A percentile compares a stretch with the other conserved stretches of the same genome.
Evolutionary conservation across 306 rosid species (phyloP).

Genomic region (Spatholobus suberectus): DNA sequence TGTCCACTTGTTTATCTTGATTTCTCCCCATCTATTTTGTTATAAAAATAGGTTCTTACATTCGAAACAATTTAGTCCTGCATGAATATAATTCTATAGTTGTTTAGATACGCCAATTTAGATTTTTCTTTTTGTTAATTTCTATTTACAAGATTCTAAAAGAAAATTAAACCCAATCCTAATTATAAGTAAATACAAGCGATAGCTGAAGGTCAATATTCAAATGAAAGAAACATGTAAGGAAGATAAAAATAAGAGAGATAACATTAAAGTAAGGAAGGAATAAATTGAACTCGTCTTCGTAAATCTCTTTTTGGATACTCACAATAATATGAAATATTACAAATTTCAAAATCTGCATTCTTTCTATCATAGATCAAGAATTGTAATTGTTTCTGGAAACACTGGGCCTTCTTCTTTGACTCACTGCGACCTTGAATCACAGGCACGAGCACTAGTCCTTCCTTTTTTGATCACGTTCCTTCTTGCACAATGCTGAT

Average conservation of each 20-base stretch:
- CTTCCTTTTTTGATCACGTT: no score
- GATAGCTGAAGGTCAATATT: no score
- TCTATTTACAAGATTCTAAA: no score
- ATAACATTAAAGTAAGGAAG: not conserved
- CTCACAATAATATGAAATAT: not conserved
- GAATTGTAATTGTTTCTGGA: no score
- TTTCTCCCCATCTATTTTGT: not conserved
- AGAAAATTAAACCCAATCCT: no score
- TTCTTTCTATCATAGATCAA: not conserved
- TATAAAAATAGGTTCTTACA: not conserved
- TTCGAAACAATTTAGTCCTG: not conserved
- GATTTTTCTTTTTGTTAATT: no score
- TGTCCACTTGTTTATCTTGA: not conserved
- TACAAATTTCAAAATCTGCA: not conserved
- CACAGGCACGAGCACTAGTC: no score
- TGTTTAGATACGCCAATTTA: not conserved
- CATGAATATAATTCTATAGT: not conserved
- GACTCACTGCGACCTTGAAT: no score
- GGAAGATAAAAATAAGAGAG: not conserved
- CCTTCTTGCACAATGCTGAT: no score
- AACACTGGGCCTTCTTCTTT: no score
- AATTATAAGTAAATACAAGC: no score
- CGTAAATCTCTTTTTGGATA: not conserved
- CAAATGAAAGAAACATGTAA: not conserved
- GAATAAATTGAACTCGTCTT: not conserved